phyloP scores from a whole-genome alignment of 129 eudicot species.

The Flaveria linearis region DNA sequence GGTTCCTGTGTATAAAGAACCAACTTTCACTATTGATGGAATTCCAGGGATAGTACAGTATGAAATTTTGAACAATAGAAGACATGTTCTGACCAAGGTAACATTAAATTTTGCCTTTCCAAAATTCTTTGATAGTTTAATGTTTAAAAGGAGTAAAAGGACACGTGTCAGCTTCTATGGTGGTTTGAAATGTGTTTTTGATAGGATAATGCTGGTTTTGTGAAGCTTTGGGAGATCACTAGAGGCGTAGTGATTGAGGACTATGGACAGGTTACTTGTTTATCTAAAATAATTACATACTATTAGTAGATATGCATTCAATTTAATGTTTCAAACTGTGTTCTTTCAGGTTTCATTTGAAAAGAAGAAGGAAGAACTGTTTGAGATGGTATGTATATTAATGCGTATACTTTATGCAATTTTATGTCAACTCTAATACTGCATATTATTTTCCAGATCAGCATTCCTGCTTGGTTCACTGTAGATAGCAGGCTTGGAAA shows the following conservation, averaged over 20 bases:
- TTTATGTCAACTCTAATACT: constrained; percentile 30
- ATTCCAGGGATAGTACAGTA: constrained; percentile 90
- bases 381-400: constrained; percentile 74
- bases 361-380: constrained; percentile 84
- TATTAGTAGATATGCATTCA: background rate
- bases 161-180: constrained; percentile 2
- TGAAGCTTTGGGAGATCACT: constrained; percentile 96
- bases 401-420: constrained; percentile 11
- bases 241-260: constrained; percentile 73
- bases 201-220: constrained; percentile 89
- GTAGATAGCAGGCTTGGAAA: constrained; percentile 92
- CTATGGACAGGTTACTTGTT: constrained; percentile 70
- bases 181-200: constrained; percentile 20
- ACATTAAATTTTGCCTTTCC: constrained; percentile 4
- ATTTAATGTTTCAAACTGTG: constrained; percentile 4
- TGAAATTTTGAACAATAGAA: constrained; percentile 86
- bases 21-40: constrained; percentile 74
- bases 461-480: constrained; percentile 97
- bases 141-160: background rate
- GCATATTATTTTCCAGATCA: constrained; percentile 57
- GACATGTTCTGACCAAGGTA: constrained; percentile 95
- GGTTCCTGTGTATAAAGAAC: constrained; percentile 89
- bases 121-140: background rate
- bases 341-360: constrained; percentile 71
- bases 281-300: constrained; percentile 4